A percentile compares a stretch with the other conserved stretches of the same genome.
phyloP scores from a whole-genome alignment of 768 basidiomycete genomes.

The Coprinopsis marcescibilis region DNA sequence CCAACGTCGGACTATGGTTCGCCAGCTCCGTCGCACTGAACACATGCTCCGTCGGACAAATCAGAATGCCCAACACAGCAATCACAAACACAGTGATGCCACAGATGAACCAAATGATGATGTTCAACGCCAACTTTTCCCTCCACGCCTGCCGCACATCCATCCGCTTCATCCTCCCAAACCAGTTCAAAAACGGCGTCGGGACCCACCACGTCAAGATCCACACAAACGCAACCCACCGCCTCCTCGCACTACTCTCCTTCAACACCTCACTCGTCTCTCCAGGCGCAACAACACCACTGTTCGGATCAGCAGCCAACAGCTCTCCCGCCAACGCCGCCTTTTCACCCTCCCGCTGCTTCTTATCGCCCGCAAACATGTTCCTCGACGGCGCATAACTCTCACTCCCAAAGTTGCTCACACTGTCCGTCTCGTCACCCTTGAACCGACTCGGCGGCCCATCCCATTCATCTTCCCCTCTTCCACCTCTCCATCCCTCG shows the following conservation, averaged over 20 bases:
- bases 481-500: slow-evolving; percentile 37
- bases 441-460: neutral
- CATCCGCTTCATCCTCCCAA: slow-evolving; percentile 90
- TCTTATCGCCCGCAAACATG: slow-evolving; percentile 87
- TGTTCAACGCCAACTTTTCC: slow-evolving; percentile 91
- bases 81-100: slow-evolving; percentile 90
- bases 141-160: slow-evolving; percentile 97
- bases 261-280: slow-evolving; percentile 86
- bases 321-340: slow-evolving; percentile 69
- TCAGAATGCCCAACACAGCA: slow-evolving; percentile 76
- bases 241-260: slow-evolving; percentile 71
- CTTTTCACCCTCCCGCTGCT: slow-evolving; percentile 41
- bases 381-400: slow-evolving; percentile 92
- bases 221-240: slow-evolving; percentile 89
- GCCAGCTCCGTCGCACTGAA: slow-evolving; percentile 75
- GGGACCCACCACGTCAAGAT: slow-evolving; percentile 92
- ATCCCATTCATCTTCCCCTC: neutral
- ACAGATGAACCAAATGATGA: slow-evolving; percentile 95
- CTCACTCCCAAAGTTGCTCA: slow-evolving; percentile 83
- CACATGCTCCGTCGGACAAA: slow-evolving; percentile 93
- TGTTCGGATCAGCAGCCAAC: slow-evolving; percentile 64
- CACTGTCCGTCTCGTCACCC: slow-evolving; percentile 61
- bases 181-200: slow-evolving; percentile 52
- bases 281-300: slow-evolving; percentile 80
- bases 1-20: slow-evolving; percentile 55